phyloP scores from a whole-genome alignment of 257 asterid species.

The Striga asiatica region DNA sequence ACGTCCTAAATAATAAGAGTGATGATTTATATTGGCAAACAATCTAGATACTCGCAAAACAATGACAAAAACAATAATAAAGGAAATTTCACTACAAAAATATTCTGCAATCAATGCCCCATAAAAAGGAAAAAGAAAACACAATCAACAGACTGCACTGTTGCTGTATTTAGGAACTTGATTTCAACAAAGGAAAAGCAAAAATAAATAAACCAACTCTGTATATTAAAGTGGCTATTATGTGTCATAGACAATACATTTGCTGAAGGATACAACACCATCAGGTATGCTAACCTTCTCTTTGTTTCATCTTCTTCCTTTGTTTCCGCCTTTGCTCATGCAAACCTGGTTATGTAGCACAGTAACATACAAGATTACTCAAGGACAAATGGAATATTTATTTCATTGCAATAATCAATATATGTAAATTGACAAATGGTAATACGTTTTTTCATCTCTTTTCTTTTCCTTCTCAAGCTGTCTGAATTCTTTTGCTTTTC shows the following conservation, averaged over 20 bases:
- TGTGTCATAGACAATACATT: background rate
- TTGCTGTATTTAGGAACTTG: too few relatives aligned
- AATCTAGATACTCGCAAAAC: too few relatives aligned
- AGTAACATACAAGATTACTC: background rate
- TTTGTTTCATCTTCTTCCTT: slow-evolving; percentile 22
- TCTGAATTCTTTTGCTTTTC: slow-evolving; percentile 31
- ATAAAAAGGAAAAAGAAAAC: too few relatives aligned
- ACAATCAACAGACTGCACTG: too few relatives aligned
- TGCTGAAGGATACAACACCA: background rate
- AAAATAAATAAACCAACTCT: too few relatives aligned
- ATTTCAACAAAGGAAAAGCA: too few relatives aligned
- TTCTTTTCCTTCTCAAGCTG: slow-evolving; percentile 36
- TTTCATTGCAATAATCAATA: too few relatives aligned
- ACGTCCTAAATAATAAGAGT: too few relatives aligned
- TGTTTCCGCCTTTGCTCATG: slow-evolving; percentile 46
- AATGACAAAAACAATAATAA: too few relatives aligned
- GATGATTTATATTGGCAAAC: too few relatives aligned
- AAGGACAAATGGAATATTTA: background rate
- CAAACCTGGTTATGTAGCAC: slow-evolving; percentile 24
- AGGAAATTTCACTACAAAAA: too few relatives aligned
- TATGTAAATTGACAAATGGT: background rate
- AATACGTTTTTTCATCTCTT: slow-evolving; percentile 45
- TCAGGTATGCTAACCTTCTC: slow-evolving; percentile 15
- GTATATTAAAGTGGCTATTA: background rate
- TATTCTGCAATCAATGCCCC: too few relatives aligned